phyloP scores from a whole-genome alignment of 1,284 basidiomycete genomes.

The Papiliotrema terrestris region DNA sequence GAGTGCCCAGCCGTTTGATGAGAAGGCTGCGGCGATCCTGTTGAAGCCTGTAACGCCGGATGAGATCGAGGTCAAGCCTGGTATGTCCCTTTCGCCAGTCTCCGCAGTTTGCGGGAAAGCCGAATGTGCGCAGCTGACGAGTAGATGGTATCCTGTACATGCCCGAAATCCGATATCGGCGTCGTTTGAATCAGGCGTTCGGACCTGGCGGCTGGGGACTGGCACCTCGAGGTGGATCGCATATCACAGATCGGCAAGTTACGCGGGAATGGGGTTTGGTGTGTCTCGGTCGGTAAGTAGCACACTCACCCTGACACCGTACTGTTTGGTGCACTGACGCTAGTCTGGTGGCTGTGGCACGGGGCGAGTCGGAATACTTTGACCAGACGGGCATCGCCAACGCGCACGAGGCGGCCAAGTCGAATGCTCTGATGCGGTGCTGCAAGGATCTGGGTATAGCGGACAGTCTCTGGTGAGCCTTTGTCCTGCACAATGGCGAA shows the following conservation, averaged over 20 bases:
- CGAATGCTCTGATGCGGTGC: slow-evolving; percentile 95
- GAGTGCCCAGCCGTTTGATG: slow-evolving; percentile 71
- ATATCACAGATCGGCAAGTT: slow-evolving; percentile 83
- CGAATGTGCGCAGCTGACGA: too few species aligned
- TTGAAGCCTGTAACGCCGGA: slow-evolving; percentile 68
- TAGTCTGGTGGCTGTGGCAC: slow-evolving; percentile 83
- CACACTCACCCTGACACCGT: background rate
- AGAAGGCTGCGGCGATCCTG: slow-evolving; percentile 69
- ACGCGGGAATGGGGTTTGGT: slow-evolving; percentile 93
- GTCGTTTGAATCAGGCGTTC: slow-evolving; percentile 88
- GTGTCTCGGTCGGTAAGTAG: slow-evolving; percentile 75
- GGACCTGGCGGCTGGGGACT: slow-evolving; percentile 97
- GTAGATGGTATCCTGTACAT: slow-evolving; percentile 93
- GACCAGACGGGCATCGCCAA: slow-evolving; percentile 87
- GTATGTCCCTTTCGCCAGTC: slow-evolving; percentile 53
- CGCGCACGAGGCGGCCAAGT: slow-evolving; percentile 92
- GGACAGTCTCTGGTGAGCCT: slow-evolving; percentile 85
- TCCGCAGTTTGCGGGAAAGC: background rate
- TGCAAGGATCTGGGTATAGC: slow-evolving; percentile 97
- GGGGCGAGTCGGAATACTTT: slow-evolving; percentile 97
- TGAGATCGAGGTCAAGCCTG: slow-evolving; percentile 93
- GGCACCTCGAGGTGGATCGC: slow-evolving; percentile 87
- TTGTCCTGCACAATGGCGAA: background rate
- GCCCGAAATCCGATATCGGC: slow-evolving; percentile 97
- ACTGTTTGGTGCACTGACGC: background rate